Evolutionary conservation across 2,329 filamentous ascomycete genomes (phyloP), one percentile per base, ranked within the genome.

Genomic region (Akanthomyces dipterigenus): DNA sequence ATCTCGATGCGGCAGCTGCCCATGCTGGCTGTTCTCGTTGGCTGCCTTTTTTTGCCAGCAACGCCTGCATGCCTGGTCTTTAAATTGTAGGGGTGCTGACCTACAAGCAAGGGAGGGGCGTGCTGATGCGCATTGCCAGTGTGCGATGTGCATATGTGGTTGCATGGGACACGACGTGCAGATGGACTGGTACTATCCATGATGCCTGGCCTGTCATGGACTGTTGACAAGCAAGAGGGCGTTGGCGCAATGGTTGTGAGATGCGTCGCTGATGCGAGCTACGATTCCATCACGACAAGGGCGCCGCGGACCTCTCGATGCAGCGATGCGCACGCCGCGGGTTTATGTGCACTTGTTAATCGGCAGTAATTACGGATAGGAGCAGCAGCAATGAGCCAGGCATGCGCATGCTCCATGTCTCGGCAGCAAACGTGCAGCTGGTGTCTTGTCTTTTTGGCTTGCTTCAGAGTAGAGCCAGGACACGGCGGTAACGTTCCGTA

Each of bases 1-100:
- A 40, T 57, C 55, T 57, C 55, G 31, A 57, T 57, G 43, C 22
- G 55, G 20, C 42, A 49, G 40, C 31, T 38, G 42, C 40, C 42
- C 42, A 55, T 46, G n/a, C 9, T n/a, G n/a, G n/a, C n/a, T n/a
- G n/a, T n/a, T n/a, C n/a, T n/a, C n/a, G n/a, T 26, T n/a, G 22
- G 51, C n/a, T 43, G 24, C 51, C 20, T 51, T 42, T 8, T 40
- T n/a, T 28, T n/a, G 34, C 36, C 50, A n/a, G 12, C 51, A n/a
- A 12, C 51, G 22, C 12, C 6, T 45, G n/a, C n/a, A n/a, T n/a
- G n/a, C n/a, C n/a, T n/a, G n/a, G n/a, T 31, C 34, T 26, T 46
- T 45, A 46, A 31, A 38, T 9, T 16, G 36, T 14, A 11, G 14
- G 14, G 36, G 36, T 38, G 36, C 4, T 38, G 36, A 16, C 14